Percentiles rank a stretch among this genome's conserved stretches.
Evolutionary conservation across 164 flowering plant genomes (phyloP).

Genomic region (Sedum album): DNA sequence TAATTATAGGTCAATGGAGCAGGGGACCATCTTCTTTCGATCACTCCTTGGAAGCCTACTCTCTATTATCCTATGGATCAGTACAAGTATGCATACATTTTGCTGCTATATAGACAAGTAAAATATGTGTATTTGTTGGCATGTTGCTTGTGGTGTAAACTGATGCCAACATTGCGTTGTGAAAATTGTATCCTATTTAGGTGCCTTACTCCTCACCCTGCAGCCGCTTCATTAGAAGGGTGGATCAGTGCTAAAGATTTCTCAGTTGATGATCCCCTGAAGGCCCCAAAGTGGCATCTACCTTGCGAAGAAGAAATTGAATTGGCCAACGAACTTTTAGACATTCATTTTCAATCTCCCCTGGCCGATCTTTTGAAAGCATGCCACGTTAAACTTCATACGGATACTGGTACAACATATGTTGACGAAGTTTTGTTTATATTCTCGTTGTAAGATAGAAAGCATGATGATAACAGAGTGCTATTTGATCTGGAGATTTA

Average conservation of each 20-base stretch:
- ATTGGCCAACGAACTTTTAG: constrained; percentile 80
- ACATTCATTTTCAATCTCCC: constrained; percentile 72
- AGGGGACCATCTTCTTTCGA: constrained; percentile 85
- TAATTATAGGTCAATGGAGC: constrained; percentile 77
- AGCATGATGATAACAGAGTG: background rate
- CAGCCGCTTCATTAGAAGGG: constrained; percentile 55
- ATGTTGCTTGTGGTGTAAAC: background rate
- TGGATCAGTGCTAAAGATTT: constrained; percentile 82
- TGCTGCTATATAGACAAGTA: background rate
- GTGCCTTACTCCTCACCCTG: constrained; percentile 56
- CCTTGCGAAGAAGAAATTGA: constrained; percentile 64
- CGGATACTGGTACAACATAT: constrained; percentile 55
- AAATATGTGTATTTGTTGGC: background rate
- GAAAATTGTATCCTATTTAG: constrained; percentile 22
- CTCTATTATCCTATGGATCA: constrained; percentile 89
- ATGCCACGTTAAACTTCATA: constrained; percentile 62
- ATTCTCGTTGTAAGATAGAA: background rate
- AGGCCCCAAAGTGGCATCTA: constrained; percentile 77
- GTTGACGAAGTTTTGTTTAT: background rate
- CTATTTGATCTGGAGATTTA: background rate
- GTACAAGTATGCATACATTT: constrained; percentile 47
- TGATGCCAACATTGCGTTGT: background rate
- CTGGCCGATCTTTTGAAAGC: constrained; percentile 74
- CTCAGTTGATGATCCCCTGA: constrained; percentile 23
- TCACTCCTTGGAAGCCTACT: constrained; percentile 82